Evolutionary conservation across 2,329 filamentous ascomycete genomes (phyloP).

Genomic region (Xylaria sp.): DNA sequence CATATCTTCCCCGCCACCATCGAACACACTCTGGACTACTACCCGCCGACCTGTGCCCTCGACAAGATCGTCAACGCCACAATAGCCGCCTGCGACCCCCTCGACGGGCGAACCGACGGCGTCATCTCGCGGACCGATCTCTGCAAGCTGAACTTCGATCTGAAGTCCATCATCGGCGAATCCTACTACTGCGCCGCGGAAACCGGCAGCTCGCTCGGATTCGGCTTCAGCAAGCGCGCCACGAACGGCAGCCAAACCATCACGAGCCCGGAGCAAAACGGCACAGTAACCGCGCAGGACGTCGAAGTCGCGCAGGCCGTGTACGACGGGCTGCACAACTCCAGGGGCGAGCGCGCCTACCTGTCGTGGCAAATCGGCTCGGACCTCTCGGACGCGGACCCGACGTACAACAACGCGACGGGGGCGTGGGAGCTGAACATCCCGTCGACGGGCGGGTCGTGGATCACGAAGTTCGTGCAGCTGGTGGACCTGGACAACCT

Average conservation of each 20-base stretch:
- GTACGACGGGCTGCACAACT: constrained; percentile 50
- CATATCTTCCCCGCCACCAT: constrained; percentile 54
- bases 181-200: constrained; percentile 49
- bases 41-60: constrained; percentile 57
- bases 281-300: constrained; percentile 50
- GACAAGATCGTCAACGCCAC: constrained; percentile 64
- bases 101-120: constrained; percentile 66
- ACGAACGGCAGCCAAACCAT: neutral
- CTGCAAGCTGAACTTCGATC: constrained; percentile 50
- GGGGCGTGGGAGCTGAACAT: constrained; percentile 49
- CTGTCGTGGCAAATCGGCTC: constrained; percentile 51
- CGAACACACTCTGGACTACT: constrained; percentile 55
- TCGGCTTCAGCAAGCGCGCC: constrained; percentile 14
- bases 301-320: constrained; percentile 50
- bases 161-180: constrained; percentile 48
- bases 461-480: constrained; percentile 55
- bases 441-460: constrained; percentile 49
- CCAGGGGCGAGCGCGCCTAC: constrained; percentile 50
- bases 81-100: constrained; percentile 62
- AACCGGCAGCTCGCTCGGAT: constrained; percentile 36
- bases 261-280: constrained; percentile 48
- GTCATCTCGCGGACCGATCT: constrained; percentile 56
- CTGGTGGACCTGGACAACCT: constrained; percentile 54
- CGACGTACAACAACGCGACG: constrained; percentile 50
- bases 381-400: constrained; percentile 47